Percentiles rank a stretch among this genome's conserved stretches.
phyloP scores from a whole-genome alignment of 257 asterid genomes.

The Solanum ossicruentum region DNA sequence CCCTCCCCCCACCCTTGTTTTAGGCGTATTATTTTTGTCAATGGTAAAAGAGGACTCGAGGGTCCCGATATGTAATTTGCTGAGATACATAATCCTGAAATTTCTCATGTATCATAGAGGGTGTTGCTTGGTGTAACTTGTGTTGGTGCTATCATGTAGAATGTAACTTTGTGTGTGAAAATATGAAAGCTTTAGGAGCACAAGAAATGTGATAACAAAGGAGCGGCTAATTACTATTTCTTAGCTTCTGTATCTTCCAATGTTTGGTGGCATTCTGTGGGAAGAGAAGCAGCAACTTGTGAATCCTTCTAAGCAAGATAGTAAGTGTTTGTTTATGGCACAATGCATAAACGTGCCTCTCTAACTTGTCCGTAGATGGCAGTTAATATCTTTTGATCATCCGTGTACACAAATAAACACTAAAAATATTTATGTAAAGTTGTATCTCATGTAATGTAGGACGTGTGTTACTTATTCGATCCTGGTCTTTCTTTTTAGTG shows the following conservation, averaged over 20 bases:
- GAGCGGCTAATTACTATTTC: neutral
- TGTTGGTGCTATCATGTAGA: slow-evolving; percentile 16
- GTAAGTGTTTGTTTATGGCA: neutral
- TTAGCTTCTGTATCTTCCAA: neutral
- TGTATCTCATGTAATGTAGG: too few species aligned
- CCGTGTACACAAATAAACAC: too few species aligned
- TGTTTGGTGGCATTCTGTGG: neutral
- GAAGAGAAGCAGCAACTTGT: neutral
- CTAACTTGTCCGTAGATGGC: too few species aligned
- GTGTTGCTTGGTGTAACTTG: slow-evolving; percentile 27
- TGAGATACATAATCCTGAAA: slow-evolving; percentile 14
- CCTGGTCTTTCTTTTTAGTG: too few species aligned
- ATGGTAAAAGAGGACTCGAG: slow-evolving; percentile 6
- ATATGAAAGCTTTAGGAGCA: neutral
- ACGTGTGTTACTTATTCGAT: too few species aligned
- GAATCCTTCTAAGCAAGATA: neutral
- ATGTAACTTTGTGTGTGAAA: slow-evolving; percentile 16
- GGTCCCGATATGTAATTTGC: slow-evolving; percentile 16
- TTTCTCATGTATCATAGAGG: slow-evolving; percentile 41
- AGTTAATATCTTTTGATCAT: too few species aligned
- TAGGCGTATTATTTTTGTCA: slow-evolving; percentile 29
- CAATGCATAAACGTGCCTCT: neutral
- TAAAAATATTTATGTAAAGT: too few species aligned
- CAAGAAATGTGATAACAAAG: neutral
- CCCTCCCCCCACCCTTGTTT: neutral